A percentile compares a stretch with the other conserved stretches of the same genome.
Evolutionary conservation across 129 eudicot genomes (phyloP).

Genomic region (Dittrichia graveolens): DNA sequence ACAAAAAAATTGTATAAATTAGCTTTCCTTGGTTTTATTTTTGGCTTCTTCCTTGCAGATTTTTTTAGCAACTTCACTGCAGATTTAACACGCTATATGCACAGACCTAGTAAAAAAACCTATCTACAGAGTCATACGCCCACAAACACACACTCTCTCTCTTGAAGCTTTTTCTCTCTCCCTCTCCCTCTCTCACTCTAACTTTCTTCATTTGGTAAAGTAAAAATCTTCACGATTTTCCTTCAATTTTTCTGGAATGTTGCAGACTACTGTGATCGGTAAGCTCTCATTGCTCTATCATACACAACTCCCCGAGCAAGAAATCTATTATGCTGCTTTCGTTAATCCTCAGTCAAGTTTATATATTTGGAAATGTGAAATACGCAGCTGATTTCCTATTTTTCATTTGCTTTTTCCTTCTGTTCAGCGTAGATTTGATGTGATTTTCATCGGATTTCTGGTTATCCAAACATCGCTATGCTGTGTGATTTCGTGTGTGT

Average conservation of each 20-base stretch:
- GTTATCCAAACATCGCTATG: constrained; percentile 2
- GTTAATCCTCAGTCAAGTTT: not conserved
- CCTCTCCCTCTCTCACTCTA: constrained; percentile 10
- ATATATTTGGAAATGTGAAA: not conserved
- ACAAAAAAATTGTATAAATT: no score
- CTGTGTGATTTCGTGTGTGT: not conserved
- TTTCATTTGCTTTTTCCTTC: not conserved
- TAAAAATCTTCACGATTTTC: constrained; percentile 10
- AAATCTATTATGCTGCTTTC: not conserved
- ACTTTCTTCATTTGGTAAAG: constrained; percentile 41
- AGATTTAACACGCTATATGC: not conserved
- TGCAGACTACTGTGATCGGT: constrained; percentile 45
- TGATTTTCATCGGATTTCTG: not conserved
- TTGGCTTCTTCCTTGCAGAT: constrained; percentile 10
- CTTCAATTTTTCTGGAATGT: constrained; percentile 29
- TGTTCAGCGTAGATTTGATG: not conserved
- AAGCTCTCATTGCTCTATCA: constrained; percentile 26
- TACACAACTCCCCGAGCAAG: constrained; percentile 13
- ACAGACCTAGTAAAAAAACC: constrained; percentile 16
- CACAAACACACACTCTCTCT: not conserved
- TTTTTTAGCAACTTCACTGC: not conserved
- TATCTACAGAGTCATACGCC: not conserved
- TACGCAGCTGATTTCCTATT: not conserved
- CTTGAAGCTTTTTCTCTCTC: not conserved
- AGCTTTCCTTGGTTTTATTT: no score